These are phyloP conservation scores for Agrostemma githago DNA, from an alignment of 148 eudicot genomes.

Conservation along the genomic window DNA sequence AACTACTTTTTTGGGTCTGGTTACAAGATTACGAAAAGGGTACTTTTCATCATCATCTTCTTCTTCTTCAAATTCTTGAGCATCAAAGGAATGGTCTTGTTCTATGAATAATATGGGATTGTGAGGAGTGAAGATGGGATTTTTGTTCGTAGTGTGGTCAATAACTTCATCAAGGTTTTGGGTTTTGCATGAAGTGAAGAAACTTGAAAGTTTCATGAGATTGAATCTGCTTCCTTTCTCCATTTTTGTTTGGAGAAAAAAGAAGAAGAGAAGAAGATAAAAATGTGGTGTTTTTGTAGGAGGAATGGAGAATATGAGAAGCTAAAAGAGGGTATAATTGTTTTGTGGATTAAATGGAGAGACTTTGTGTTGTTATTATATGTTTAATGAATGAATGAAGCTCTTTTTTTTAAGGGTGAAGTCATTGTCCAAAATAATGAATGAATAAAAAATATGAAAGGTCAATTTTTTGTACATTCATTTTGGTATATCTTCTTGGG, in stretches of 20 bases:
- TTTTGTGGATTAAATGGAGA: conserved; percentile 28
- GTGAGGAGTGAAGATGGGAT: conserved; percentile 31
- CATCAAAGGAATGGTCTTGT: conserved; percentile 25
- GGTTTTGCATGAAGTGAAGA: conserved; percentile 46
- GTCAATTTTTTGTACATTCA: conserved; percentile 8
- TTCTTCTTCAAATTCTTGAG: not conserved
- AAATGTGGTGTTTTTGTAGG: conserved; percentile 11
- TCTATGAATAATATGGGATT: conserved; percentile 12
- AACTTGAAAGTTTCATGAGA: conserved; percentile 31
- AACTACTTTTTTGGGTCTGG: conserved; percentile 12
- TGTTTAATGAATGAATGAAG: not conserved
- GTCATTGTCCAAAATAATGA: conserved; percentile 13
- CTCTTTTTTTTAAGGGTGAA: not conserved
- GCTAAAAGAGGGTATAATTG: conserved; percentile 13
- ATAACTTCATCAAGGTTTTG: conserved; percentile 34
- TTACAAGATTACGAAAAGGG: conserved; percentile 13
- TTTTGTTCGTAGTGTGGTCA: conserved; percentile 17
- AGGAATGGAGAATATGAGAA: conserved; percentile 19
- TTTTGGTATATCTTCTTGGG: not conserved
- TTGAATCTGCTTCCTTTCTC: conserved; percentile 38
- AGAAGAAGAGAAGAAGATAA: conserved; percentile 14
- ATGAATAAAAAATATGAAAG: conserved; percentile 8
- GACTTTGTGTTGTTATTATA: not conserved
- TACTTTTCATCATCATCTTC: not conserved
- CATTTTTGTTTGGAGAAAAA: conserved; percentile 29